Evolutionary conservation across 1,284 basidiomycete genomes (phyloP).

Genomic region (Ceratorhiza oryzae-sativae): DNA sequence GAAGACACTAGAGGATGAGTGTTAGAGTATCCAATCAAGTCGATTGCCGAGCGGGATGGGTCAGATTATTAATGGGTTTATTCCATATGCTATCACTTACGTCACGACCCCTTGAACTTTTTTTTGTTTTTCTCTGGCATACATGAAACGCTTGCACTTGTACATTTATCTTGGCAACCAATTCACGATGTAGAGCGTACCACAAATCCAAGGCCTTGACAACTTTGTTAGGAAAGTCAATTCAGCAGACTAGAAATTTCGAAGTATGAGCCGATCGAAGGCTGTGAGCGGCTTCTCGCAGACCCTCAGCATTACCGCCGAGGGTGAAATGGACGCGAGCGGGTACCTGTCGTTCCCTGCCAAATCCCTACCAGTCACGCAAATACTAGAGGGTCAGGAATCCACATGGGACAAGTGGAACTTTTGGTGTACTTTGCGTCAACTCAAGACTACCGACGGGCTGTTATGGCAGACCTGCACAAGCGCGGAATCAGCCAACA

Average conservation of each 20-base stretch:
- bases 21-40: too few species aligned
- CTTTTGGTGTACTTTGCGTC: background rate
- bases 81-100: background rate
- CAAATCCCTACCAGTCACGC: background rate
- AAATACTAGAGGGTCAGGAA: background rate
- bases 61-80: background rate
- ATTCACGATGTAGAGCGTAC: too few species aligned
- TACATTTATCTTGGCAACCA: too few species aligned
- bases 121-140: background rate
- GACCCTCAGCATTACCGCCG: conserved; percentile 7
- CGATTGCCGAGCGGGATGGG: too few species aligned
- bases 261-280: too few species aligned
- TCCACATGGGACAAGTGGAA: background rate
- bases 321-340: background rate
- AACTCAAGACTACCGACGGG: background rate
- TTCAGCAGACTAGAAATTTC: too few species aligned
- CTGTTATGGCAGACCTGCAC: background rate
- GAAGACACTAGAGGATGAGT: too few species aligned
- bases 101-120: too few species aligned
- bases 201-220: too few species aligned
- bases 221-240: too few species aligned
- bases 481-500: background rate
- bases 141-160: background rate
- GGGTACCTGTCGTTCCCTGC: background rate
- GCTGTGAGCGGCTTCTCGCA: too few species aligned